Base-by-base conservation (phyloP, 306 rosid genomes). In the Gastrolobium bilobum region DNA sequence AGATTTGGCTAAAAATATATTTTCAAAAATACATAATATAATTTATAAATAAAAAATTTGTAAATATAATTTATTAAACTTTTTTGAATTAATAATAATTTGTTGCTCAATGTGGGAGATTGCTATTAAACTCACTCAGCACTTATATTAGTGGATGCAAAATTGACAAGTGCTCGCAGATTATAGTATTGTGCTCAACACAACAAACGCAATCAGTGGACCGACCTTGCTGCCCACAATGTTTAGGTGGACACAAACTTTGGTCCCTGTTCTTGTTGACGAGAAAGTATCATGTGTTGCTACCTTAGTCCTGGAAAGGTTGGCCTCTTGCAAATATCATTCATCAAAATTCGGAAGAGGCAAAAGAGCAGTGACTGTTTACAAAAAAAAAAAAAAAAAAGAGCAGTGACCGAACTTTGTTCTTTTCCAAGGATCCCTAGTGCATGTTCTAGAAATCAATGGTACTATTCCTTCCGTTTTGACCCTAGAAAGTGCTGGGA, bases 391-490 rank as follows among this genome's bases (percentile, higher is more conserved):
- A n/a, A n/a, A n/a, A n/a, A n/a, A n/a, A 68, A 66, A 68, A 39
- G 3, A 60, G 39, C 10, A 56, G 48, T 15, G 61, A 34, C 54
- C 26, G 3, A 76, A 68, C 81, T 68, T 38, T 34, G 57, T 10
- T 75, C 7, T 35, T 35, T 46, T 44, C 68, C 31, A 34, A 33
- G 38, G 33, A 43, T 75, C 20, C 46, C 10, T 42, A 42, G 42
- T 34, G 71, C 42, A 65, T 68, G 77, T 59, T 60, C 10, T 51
- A 46, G 65, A 68, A 68, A 14, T 64, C 35, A 29, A 68, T 13
- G 34, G 31, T 58, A 0, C 29, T 26, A 70, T 57, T 37, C 26
- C 31, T 70, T 53, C 66, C 29, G 2, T 42, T 59, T 68, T 48
- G 71, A 75, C 46, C 31, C 6, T 20, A 53, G 35, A 35, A 5